Base-by-base conservation (phyloP, 169 alveolate species). In the Babesia microti region DNA sequence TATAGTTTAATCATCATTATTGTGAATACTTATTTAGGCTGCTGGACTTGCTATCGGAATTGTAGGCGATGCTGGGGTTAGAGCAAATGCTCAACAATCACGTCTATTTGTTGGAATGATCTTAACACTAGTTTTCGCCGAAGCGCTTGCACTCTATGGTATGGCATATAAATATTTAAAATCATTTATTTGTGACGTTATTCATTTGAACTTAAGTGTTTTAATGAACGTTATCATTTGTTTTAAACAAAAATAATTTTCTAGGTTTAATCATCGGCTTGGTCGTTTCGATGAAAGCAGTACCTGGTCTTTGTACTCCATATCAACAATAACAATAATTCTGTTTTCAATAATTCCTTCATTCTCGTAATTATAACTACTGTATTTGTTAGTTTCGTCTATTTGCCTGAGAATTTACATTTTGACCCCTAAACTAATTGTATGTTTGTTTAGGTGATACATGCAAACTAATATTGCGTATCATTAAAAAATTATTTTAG, bases 11-110 rank as follows among this genome's bases (percentile, higher is more conserved):
- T 46, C 2, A 39, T 56, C 18, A 50, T 43, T 11, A 23, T 46
- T 40, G 17, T 40, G 37, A 43, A 41, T 14, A 11, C 34, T 48
- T 47, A 12, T 34, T 19, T 70, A 87, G 89, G 98, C 98, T 37
- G 97, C 99, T 27, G 99, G 99, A 27, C 72, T 94, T 26, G 96
- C 99, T 42, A 95, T 95, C 50, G 99, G 99, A 36, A 92, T 94
- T 29, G 98, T 94, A 32, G 99, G 99, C 41, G 99, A 95, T 66
- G 97, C 99, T 17, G 97, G 97, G 72, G 99, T 94, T 30, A 89
- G 99, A 63, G 99, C 98, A 24, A 89, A 93, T 67, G 99, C 99
- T 3, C 97, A 94, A 85, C 98, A 96, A 76, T 94, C 95, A 19
- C 85, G 95, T 59, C 87, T 96, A 48, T 94, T 93, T 72, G 97